Evolutionary conservation across 2,329 filamentous ascomycete species (phyloP).

Genomic region (Paraphaeosphaeria sporulosa): DNA sequence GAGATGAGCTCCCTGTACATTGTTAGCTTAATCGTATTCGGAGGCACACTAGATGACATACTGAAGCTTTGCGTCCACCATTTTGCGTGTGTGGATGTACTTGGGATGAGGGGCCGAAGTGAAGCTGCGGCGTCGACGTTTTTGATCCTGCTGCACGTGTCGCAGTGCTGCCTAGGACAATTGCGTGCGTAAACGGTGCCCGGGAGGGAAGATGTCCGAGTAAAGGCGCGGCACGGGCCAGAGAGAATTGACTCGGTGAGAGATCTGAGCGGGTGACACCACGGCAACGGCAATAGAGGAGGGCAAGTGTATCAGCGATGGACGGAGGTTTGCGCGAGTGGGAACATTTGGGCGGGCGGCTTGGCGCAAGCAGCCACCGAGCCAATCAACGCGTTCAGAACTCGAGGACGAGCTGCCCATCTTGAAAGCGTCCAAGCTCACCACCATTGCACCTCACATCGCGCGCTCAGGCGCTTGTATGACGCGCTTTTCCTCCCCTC

Average conservation of each 20-base stretch:
- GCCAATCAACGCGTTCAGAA: constrained; percentile 32
- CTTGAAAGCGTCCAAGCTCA: constrained; percentile 25
- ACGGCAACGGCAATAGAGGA: constrained; percentile 40
- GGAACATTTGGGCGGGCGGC: too few species aligned
- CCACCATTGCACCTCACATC: constrained; percentile 27
- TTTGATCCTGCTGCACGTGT: constrained; percentile 22
- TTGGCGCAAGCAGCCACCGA: neutral
- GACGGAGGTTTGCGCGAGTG: neutral
- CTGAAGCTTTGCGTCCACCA: constrained; percentile 55
- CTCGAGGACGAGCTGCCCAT: too few species aligned
- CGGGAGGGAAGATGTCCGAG: constrained; percentile 22
- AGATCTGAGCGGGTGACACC: constrained; percentile 30
- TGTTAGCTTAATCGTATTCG: constrained; percentile 29
- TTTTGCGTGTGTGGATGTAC: constrained; percentile 18
- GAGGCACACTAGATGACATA: constrained; percentile 30
- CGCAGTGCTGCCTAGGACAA: constrained; percentile 30
- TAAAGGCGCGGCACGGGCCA: constrained; percentile 32
- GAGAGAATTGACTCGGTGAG: constrained; percentile 25
- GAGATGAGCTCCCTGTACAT: constrained; percentile 79
- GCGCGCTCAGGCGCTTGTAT: constrained; percentile 21
- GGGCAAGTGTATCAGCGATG: constrained; percentile 30
- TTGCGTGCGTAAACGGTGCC: constrained; percentile 17
- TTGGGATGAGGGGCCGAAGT: constrained; percentile 10
- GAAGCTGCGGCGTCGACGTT: constrained; percentile 25
- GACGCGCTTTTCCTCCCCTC: constrained; percentile 23